phyloP scores from a whole-genome alignment of 2,329 filamentous ascomycete genomes.

The Xenosphaeropsis pyriputrescens region DNA sequence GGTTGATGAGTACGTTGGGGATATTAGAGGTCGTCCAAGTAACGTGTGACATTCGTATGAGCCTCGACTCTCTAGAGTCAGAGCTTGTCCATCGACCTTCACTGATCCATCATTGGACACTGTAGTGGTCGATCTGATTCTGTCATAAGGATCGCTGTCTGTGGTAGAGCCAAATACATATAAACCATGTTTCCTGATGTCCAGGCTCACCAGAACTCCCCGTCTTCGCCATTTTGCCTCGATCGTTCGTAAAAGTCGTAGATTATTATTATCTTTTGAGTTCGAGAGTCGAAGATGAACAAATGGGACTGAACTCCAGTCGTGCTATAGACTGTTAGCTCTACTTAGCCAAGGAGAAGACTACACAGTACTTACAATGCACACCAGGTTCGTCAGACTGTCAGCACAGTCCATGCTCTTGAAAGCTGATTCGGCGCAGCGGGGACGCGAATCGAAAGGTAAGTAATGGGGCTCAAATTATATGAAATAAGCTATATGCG shows the following conservation, averaged over 20 bases:
- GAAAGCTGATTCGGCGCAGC: too few relatives aligned
- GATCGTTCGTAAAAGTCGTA: constrained; percentile 13
- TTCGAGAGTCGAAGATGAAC: background rate
- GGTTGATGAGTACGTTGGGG: too few relatives aligned
- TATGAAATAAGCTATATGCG: too few relatives aligned
- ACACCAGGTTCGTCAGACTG: constrained; percentile 19
- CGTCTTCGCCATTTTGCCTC: constrained; percentile 14
- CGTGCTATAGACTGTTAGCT: too few relatives aligned
- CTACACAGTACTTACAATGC: constrained; percentile 10
- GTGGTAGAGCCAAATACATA: constrained; percentile 11
- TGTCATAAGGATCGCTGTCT: constrained; percentile 2
- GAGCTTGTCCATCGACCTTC: too few relatives aligned
- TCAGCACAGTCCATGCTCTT: constrained; percentile 18
- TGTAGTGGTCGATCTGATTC: constrained; percentile 1
- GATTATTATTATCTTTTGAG: constrained; percentile 1
- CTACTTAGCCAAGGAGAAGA: too few relatives aligned
- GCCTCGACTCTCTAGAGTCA: too few relatives aligned
- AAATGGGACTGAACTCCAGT: background rate
- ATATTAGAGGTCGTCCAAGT: too few relatives aligned
- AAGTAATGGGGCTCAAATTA: too few relatives aligned
- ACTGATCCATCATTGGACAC: too few relatives aligned
- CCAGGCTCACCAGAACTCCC: constrained; percentile 14
- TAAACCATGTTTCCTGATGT: constrained; percentile 13
- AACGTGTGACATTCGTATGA: too few relatives aligned
- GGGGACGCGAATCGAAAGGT: too few relatives aligned